Conservation (phyloP, 2,329 filamentous ascomycete species). For the Tolypocladium endophyticum region DNA sequence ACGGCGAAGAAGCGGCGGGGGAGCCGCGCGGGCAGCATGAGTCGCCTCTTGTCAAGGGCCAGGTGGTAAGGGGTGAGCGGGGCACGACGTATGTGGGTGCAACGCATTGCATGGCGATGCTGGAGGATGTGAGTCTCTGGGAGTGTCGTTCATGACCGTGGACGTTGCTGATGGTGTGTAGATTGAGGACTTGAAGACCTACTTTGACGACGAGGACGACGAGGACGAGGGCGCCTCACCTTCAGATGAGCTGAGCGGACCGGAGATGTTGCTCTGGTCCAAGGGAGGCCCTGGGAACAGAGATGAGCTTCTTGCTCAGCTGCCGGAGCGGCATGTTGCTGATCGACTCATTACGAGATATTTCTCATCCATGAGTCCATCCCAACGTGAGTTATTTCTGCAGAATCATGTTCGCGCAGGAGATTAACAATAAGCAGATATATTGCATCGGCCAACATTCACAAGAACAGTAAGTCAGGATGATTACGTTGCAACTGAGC, state of each 20-base stretch:
- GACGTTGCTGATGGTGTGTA: conserved; percentile 14
- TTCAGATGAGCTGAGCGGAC: conserved; percentile 22
- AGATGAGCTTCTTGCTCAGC: conserved; percentile 32
- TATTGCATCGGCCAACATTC: conserved; percentile 43
- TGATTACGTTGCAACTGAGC: background rate
- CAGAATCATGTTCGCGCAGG: background rate
- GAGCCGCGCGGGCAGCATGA: conserved; percentile 1
- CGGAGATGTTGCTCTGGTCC: conserved; percentile 33
- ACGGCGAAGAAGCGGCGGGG: conserved; percentile 15
- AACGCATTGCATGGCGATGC: conserved; percentile 49
- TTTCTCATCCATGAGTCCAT: conserved; percentile 42
- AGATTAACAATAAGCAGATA: conserved; percentile 24
- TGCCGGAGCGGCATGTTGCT: conserved; percentile 35
- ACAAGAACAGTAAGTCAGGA: conserved; percentile 25
- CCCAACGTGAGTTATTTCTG: conserved; percentile 29
- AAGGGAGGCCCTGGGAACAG: conserved; percentile 27
- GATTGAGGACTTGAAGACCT: conserved; percentile 49
- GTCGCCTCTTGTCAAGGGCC: conserved; percentile 19
- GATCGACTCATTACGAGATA: conserved; percentile 42
- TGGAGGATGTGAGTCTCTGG: conserved; percentile 40
- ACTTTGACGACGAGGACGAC: conserved; percentile 39
- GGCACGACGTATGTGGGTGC: conserved; percentile 45
- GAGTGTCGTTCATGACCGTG: background rate
- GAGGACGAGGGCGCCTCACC: conserved; percentile 21
- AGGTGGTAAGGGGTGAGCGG: conserved; percentile 31